Evolutionary conservation across 2,329 filamentous ascomycete species (phyloP), one percentile per base, ranked within the genome.

Genomic region (Penicillium palitans): DNA sequence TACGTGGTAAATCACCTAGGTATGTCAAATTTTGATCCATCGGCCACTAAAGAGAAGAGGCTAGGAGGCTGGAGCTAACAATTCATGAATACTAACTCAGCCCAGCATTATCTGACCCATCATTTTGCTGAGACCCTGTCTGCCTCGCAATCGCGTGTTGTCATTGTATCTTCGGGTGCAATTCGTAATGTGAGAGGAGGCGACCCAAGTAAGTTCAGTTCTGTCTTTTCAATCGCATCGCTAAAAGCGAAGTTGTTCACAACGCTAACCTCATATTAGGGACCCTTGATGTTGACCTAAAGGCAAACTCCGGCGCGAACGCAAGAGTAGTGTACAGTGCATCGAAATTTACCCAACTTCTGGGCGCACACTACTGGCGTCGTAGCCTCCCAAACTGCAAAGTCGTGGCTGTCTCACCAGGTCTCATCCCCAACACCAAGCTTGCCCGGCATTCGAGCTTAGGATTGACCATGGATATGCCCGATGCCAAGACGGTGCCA

Each of bases 361-460:
- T 69, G 10, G 64, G 65, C 15, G 66, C 67, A 7, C 64, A 67
- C 37, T 67, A 64, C 48, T 69, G 67, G 67, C 66, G 66, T 24
- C 67, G 66, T 6, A 51, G 58, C 15, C 57, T 69, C 6, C 64
- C 66, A 3, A 46, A 52, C 2, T 69, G 67, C 47, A 63, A 39
- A 35, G 27, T 69, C 10, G 59, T 69, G 2, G 67, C 67, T 17
- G 66, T 69, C 8, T 69, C 66, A 1, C 67, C 67, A 0, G 67
- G 67, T 10, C 61, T 68, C 7, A 55, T 69, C 27, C 59, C 59
- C 3, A 44, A 57, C 57, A 68, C 65, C 5, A 65, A 64, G 29
- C 65, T 68, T 44, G 64, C 65, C 19, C 47, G 48, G 8, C 49
- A 54, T n/a, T 45, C 50, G 4, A 37, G 44, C 33, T 45, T 68